Conservation (phyloP, 73 alveolate genomes). For the Uronychia setigera region DNA sequence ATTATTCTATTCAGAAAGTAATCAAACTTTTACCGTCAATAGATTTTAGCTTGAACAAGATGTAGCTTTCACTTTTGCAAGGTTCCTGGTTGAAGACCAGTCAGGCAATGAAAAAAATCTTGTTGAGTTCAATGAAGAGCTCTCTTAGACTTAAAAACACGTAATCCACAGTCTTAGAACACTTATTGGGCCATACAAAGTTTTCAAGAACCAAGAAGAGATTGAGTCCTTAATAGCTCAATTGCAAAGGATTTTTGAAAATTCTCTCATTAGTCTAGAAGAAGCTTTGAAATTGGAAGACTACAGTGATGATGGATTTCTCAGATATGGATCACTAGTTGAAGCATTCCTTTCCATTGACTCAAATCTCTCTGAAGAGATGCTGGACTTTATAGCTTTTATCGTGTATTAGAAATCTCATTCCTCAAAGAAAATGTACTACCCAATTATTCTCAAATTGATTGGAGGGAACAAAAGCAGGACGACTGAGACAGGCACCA, state of each 20-base stretch:
- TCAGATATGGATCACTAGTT: slow-evolving; percentile 11
- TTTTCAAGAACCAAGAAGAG: background rate
- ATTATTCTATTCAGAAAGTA: background rate
- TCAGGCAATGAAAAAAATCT: background rate
- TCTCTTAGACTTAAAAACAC: background rate
- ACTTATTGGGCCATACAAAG: background rate
- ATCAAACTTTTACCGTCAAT: background rate
- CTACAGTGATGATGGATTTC: slow-evolving; percentile 33
- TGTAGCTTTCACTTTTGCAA: slow-evolving; percentile 1
- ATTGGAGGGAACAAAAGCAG: slow-evolving; percentile 15
- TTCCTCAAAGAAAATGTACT: slow-evolving; percentile 18
- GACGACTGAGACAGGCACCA: background rate
- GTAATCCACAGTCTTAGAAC: background rate
- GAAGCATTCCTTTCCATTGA: slow-evolving; percentile 22
- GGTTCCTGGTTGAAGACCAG: slow-evolving; percentile 20
- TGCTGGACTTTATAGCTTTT: slow-evolving; percentile 16
- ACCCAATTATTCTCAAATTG: slow-evolving; percentile 17
- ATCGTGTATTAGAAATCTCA: slow-evolving; percentile 35
- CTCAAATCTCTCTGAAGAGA: background rate
- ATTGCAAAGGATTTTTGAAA: background rate
- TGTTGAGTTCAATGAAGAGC: slow-evolving; percentile 17
- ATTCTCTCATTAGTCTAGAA: slow-evolving; percentile 16
- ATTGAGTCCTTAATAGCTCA: slow-evolving; percentile 1
- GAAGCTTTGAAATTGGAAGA: slow-evolving; percentile 42
- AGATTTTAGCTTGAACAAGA: background rate